A percentile compares a stretch with the other conserved stretches of the same genome.
phyloP scores from a whole-genome alignment of 371 early-diverging fungal genomes.

The Saksenaea oblongispora region DNA sequence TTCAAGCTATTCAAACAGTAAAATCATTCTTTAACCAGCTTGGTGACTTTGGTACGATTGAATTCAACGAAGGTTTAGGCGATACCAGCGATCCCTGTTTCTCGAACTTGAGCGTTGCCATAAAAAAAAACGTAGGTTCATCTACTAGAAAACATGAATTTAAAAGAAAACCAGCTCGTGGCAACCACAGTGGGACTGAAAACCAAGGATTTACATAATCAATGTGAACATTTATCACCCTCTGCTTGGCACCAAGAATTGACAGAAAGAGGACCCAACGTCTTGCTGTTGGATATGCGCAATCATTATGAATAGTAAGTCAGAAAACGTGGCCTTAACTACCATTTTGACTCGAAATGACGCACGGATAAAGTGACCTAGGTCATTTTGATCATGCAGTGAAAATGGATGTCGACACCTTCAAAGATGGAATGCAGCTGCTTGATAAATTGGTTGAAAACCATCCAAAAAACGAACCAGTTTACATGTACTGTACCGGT shows the following conservation, averaged over 20 bases:
- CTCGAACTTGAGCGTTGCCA: conserved; percentile 62
- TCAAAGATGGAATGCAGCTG: conserved; percentile 60
- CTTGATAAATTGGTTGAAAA: conserved; percentile 24
- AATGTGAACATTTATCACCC: conserved; percentile 64
- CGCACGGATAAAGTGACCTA: conserved; percentile 42
- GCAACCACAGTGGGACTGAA: conserved; percentile 53
- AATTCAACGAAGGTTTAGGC: conserved; percentile 66
- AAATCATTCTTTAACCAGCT: conserved; percentile 43
- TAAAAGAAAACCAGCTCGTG: conserved; percentile 35
- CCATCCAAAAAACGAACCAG: conserved; percentile 46
- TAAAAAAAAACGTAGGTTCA: conserved; percentile 55
- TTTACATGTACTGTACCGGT: conserved; percentile 86
- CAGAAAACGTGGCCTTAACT: background rate
- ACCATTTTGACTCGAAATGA: background rate
- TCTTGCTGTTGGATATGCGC: conserved; percentile 73
- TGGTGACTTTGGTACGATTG: conserved; percentile 26
- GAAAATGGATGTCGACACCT: conserved; percentile 75
- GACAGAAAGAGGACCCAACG: conserved; percentile 21
- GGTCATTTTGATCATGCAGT: conserved; percentile 71
- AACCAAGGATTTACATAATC: conserved; percentile 51
- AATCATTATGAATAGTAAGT: conserved; percentile 76
- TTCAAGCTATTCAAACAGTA: conserved; percentile 33
- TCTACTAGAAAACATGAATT: background rate
- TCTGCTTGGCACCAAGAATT: conserved; percentile 68
- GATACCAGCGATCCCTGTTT: conserved; percentile 57